Conservation (phyloP, 1,139 yeast species). For the Hemisphaericaspora xylofermentans region DNA sequence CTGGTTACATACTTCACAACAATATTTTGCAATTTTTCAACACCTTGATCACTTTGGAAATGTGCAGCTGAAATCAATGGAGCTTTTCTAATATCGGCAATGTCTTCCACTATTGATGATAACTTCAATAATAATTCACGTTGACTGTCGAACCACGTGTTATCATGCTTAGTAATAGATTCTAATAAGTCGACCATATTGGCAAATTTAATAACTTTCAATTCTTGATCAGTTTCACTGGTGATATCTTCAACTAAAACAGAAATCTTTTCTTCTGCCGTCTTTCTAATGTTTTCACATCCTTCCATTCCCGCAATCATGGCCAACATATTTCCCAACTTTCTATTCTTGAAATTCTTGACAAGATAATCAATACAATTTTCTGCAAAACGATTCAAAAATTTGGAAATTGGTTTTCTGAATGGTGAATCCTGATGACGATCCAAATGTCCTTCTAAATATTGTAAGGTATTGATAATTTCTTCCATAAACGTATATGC, state of each 20-base stretch:
- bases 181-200: conserved; percentile 67
- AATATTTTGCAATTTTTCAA: conserved; percentile 57
- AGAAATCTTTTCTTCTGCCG: conserved; percentile 52
- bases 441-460: conserved; percentile 78
- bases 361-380: conserved; percentile 73
- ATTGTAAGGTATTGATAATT: conserved; percentile 70
- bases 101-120: conserved; percentile 44
- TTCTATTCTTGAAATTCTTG: conserved; percentile 64
- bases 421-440: conserved; percentile 89
- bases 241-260: conserved; percentile 36
- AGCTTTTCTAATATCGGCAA: conserved; percentile 42
- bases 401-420: conserved; percentile 86
- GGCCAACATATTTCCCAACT: conserved; percentile 65
- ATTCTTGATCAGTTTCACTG: conserved; percentile 51
- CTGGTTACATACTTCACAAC: conserved; percentile 49
- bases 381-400: conserved; percentile 76
- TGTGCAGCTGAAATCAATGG: conserved; percentile 60
- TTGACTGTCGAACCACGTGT: conserved; percentile 62
- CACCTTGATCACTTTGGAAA: conserved; percentile 73
- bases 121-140: conserved; percentile 48
- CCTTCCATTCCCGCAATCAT: conserved; percentile 60
- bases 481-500: conserved; percentile 93
- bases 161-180: conserved; percentile 53
- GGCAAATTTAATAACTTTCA: conserved; percentile 62
- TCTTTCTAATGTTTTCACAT: conserved; percentile 56